Conservation (phyloP, 2,329 filamentous ascomycete species). For the Colletotrichum acutatum region DNA sequence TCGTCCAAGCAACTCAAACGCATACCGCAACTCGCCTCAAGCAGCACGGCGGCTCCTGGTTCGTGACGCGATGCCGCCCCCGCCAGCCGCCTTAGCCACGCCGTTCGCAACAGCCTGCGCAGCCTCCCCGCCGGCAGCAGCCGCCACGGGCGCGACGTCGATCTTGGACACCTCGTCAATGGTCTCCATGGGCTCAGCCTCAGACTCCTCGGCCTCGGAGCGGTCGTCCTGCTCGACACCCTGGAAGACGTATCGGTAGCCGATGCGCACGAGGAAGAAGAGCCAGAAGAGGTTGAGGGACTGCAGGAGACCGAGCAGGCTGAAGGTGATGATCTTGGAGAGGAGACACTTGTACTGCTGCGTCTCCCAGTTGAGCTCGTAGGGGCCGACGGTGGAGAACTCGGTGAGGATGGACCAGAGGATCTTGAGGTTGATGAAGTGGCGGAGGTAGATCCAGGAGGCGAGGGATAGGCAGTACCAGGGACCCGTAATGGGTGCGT, state of each 20-base stretch:
- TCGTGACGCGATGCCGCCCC: not conserved
- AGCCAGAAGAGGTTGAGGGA: constrained; percentile 72
- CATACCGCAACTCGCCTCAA: not conserved
- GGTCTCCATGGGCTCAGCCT: constrained; percentile 46
- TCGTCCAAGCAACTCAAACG: no score
- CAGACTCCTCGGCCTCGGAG: constrained; percentile 65
- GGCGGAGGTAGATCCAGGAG: constrained; percentile 78
- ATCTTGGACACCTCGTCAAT: constrained; percentile 32
- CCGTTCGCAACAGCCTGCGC: constrained; percentile 16
- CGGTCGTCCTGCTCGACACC: constrained; percentile 66
- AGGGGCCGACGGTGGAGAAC: constrained; percentile 67
- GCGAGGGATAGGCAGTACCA: constrained; percentile 75
- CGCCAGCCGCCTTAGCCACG: constrained; percentile 1
- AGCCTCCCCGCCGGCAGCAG: not conserved
- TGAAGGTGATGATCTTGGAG: constrained; percentile 63
- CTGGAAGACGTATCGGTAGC: constrained; percentile 61
- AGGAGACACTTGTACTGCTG: constrained; percentile 70
- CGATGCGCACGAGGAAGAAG: constrained; percentile 66
- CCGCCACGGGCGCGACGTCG: constrained; percentile 6
- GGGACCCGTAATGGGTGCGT: constrained; percentile 68
- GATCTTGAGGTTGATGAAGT: constrained; percentile 73
- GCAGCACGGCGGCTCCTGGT: constrained; percentile 26
- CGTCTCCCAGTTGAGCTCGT: constrained; percentile 67
- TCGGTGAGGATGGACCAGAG: constrained; percentile 67
- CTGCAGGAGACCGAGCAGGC: constrained; percentile 63